These are phyloP conservation scores for Microbotryomycetes sp. DNA, from an alignment of 1,284 basidiomycete species.

Conservation along the genomic window DNA sequence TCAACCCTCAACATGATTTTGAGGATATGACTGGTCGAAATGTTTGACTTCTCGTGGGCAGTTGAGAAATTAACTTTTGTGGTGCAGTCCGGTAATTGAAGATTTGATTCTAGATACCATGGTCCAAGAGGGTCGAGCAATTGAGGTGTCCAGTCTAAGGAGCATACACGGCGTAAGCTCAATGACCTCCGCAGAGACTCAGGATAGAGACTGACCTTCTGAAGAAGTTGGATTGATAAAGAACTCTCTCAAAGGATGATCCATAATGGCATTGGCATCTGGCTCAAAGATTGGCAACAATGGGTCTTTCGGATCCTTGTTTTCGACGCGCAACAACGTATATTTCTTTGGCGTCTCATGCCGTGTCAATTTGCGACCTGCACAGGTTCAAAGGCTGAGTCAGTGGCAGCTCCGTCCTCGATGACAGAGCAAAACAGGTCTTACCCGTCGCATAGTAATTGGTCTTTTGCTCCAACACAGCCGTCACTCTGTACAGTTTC, in stretches of 20 bases:
- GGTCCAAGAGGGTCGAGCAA: conserved; percentile 51
- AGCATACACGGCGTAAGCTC: not conserved
- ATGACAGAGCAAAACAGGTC: not conserved
- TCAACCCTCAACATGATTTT: conserved; percentile 82
- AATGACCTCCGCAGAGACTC: accelerated
- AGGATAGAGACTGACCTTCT: conserved; percentile 13
- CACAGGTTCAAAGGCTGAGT: conserved; percentile 4
- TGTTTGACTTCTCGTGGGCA: conserved; percentile 72
- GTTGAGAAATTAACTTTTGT: conserved; percentile 67
- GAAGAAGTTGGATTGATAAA: conserved; percentile 36
- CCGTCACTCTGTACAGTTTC: conserved; percentile 69
- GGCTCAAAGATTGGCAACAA: conserved; percentile 63
- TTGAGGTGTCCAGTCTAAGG: conserved; percentile 43
- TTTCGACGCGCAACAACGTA: conserved; percentile 62
- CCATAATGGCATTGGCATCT: conserved; percentile 34
- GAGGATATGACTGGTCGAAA: conserved; percentile 69
- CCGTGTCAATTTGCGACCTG: conserved; percentile 54
- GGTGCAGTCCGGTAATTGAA: conserved; percentile 47
- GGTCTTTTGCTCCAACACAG: conserved; percentile 63
- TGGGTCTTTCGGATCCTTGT: conserved; percentile 50
- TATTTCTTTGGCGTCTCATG: conserved; percentile 65
- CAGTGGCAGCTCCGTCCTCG: too few relatives aligned
- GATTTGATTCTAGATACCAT: conserved; percentile 50
- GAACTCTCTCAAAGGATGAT: conserved; percentile 34
- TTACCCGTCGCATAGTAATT: conserved; percentile 45